phyloP scores from a whole-genome alignment of 202 grass and related monocot genomes.

The Setaria italica region DNA sequence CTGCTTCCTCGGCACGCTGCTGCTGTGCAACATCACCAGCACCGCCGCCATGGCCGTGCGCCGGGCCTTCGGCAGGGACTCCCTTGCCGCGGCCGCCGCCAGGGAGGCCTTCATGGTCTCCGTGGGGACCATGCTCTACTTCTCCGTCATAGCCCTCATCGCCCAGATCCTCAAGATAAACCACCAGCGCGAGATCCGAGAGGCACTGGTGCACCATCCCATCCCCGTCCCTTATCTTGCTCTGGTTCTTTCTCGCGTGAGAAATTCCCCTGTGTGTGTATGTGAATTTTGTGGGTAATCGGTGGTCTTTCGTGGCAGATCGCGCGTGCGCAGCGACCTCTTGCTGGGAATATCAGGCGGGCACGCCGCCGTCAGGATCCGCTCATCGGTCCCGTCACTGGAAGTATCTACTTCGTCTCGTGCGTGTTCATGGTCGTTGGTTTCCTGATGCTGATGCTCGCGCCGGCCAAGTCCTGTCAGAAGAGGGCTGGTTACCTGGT shows the following conservation, averaged over 20 bases:
- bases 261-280: not conserved
- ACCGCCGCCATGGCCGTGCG: not conserved
- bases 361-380: not conserved
- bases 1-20: not conserved
- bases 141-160: not conserved
- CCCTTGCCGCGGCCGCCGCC: not conserved
- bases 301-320: not conserved
- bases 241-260: not conserved
- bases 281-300: not conserved
- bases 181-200: not conserved
- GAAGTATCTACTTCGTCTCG: not conserved
- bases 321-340: not conserved
- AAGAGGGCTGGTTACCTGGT: not conserved
- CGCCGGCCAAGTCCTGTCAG: not conserved
- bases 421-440: not conserved
- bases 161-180: not conserved
- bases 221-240: not conserved
- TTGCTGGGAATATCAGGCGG: not conserved
- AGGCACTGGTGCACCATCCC: not conserved
- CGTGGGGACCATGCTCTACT: not conserved
- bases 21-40: not conserved
- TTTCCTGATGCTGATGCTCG: not conserved
- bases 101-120: not conserved
- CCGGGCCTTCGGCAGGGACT: not conserved
- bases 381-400: not conserved